Evolutionary conservation across 768 basidiomycete genomes (phyloP), one percentile per base, ranked within the genome.

Genomic region (Mycena albidolilacea): DNA sequence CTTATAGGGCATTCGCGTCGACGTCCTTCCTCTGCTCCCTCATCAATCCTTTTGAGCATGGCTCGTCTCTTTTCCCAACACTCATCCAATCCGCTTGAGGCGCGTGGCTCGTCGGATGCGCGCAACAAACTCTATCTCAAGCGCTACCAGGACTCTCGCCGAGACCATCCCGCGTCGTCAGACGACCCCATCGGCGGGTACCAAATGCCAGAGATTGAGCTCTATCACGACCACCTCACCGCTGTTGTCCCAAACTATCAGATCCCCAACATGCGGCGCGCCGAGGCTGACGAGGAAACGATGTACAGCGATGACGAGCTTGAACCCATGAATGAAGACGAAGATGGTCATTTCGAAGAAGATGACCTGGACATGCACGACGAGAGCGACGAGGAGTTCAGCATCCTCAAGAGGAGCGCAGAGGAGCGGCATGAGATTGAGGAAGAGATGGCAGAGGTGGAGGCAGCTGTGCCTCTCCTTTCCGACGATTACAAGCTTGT

Each of bases 371-470:
- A 80, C n/a, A 76, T 70, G 0, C 78, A 80, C 37, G 78, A 74
- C 5, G 86, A 88, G n/a, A 84, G 84, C 58, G 89, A 92, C 66
- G 94, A 95, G 76, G 91, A 91, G 76, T 82, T 82, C 72, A 89
- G 91, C 10, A 84, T 95, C 44, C 79, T 82, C 57, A 83, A 87
- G 64, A 92, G 91, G 78, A 81, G 90, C 19, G 80, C 79, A 15
- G 90, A 93, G 54, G 97, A 98, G 75, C 91, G 89, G 70, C 84
- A 85, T 3, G 93, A 93, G 75, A 94, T 98, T 64, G 83, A 87
- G 57, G 83, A 86, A 50, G 97, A 99, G 82, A 96, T 99, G 54
- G 79, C 82, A 0, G 90, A 94, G 72, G 88, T 98, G 37, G 84
- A 91, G 73, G 79, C 83, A 0, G 87, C 88, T 19, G 90, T 97